Evolutionary conservation across 345 rosid species (phyloP), one percentile per base, ranked within the genome.

Genomic region (Linum usitatissimum): DNA sequence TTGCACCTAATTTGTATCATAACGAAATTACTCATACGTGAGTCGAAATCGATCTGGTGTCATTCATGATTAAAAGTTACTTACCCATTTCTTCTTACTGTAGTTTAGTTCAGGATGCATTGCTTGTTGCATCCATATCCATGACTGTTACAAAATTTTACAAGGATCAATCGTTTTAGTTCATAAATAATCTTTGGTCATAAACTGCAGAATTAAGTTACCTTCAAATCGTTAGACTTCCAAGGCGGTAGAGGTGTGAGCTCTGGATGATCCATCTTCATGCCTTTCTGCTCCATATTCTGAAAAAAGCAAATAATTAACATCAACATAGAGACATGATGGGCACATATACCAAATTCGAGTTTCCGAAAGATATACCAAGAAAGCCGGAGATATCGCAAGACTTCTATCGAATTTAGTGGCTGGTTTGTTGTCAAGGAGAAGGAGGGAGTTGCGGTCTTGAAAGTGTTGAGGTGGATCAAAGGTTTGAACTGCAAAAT

Each of bases 81-180:
- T 4, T 78, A 93, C 96, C 87, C 89, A 85, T 76, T 85, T 93
- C 80, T 79, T 93, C 66, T 82, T 83, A 74, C 68, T 80, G 78
- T 93, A 93, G 66, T 88, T 87, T 69, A 93, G 53, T 59, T 93
- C 97, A 13, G 96, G 97, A 68, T 93, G 99, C 96, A 93, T 85
- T 15, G 91, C 94, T 80, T 93, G 99, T 66, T 93, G 97, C 97
- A 90, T 93, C 95, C 90, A 89, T 76, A 93, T 85, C 96, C 99
- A 93, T 62, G 99, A 89, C 99, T 93, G 81, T 67, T 71, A 18
- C 62, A 5, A 5, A 20, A 19, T 15, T 15, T 30, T 49, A 8
- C 20, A 17, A 5, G 59, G 45, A 39, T 12, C 7, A 42, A 54
- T 48, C 9, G n/a, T 60, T 53, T 4, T 4, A 19, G 12, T 61